These are phyloP conservation scores for Talaromyces proteolyticus DNA, from an alignment of 495 filamentous ascomycete species.

Conservation along the genomic window DNA sequence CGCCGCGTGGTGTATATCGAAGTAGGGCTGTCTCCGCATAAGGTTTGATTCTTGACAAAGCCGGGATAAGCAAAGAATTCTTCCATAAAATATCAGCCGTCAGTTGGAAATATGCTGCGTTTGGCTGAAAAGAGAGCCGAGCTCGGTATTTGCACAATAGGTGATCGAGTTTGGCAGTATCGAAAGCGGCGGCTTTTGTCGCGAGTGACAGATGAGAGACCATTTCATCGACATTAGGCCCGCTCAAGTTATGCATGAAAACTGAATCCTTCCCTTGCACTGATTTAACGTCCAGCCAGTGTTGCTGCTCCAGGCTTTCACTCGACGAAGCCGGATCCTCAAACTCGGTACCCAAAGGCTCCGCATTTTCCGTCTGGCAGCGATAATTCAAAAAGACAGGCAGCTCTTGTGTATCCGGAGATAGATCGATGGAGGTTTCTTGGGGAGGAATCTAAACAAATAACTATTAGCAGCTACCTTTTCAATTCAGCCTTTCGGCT, in stretches of 20 bases:
- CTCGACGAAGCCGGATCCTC: not conserved
- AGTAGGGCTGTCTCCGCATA: slow-evolving; percentile 17
- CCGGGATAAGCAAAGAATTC: slow-evolving; percentile 28
- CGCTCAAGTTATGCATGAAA: not conserved
- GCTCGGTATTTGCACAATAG: not conserved
- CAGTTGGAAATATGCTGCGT: slow-evolving; percentile 17
- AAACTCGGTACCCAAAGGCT: not conserved
- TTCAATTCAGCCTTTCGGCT: not conserved
- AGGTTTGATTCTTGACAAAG: slow-evolving; percentile 12
- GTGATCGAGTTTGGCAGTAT: not conserved
- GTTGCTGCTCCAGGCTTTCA: not conserved
- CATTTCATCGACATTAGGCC: not conserved
- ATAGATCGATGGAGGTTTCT: not conserved
- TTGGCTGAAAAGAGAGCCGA: not conserved
- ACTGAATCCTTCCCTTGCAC: not conserved
- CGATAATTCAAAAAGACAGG: slow-evolving; percentile 4
- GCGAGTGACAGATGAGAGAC: slow-evolving; percentile 4
- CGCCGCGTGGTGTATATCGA: slow-evolving; percentile 22
- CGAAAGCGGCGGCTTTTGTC: not conserved
- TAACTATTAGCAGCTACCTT: too few relatives aligned
- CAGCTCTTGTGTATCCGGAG: not conserved
- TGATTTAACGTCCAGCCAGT: slow-evolving; percentile 5
- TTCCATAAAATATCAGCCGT: slow-evolving; percentile 30
- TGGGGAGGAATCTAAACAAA: not conserved
- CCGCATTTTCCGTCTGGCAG: not conserved